Evolutionary conservation across 768 basidiomycete genomes (phyloP), one percentile per base, ranked within the genome.

Genomic region (Boletellus ananiceps): DNA sequence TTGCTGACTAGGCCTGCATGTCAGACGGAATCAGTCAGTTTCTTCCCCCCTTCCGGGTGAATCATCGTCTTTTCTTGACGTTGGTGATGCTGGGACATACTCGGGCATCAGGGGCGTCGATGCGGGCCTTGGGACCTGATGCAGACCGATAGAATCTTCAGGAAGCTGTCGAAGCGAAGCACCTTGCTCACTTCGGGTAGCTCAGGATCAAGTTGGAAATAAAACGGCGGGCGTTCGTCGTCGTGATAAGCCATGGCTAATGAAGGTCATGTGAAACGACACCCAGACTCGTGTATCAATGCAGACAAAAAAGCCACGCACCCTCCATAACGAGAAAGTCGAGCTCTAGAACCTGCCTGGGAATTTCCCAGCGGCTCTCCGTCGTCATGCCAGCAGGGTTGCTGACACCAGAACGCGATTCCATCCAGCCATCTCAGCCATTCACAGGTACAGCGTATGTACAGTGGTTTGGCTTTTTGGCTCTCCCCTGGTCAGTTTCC

Each of bases 241-340:
- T 71, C 62, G 27, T 81, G 88, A 69, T 86, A 47, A 88, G 66
- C 59, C 78, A 81, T 29, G 11, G 27, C 58, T 72, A 79, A 60
- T 83, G 82, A 0, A 84, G 84, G 63, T 86, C 86, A 58, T 85
- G 83, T 84, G 60, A 13, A 40, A 48, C 33, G 38, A 40, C 12
- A 12, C 43, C 23, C 37, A 18, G 44, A 37, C 31, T 47, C 43
- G 15, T 40, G n/a, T 41, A 32, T 34, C 46, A 46, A 8, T 18
- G 8, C 29, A 14, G 21, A 29, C 36, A 21, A 21, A 1, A 25
- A 37, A 31, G 23, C 16, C 13, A 40, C 49, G 21, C 19, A 79
- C 87, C 88, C 76, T 93, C 88, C 27, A 91, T 66, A 59, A 93
- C 83, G 47, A 93, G 65, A 55, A 93, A 78, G 59, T 84, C 75